Base-by-base conservation (phyloP, 768 basidiomycete genomes). In the Lenzites betulinus region DNA sequence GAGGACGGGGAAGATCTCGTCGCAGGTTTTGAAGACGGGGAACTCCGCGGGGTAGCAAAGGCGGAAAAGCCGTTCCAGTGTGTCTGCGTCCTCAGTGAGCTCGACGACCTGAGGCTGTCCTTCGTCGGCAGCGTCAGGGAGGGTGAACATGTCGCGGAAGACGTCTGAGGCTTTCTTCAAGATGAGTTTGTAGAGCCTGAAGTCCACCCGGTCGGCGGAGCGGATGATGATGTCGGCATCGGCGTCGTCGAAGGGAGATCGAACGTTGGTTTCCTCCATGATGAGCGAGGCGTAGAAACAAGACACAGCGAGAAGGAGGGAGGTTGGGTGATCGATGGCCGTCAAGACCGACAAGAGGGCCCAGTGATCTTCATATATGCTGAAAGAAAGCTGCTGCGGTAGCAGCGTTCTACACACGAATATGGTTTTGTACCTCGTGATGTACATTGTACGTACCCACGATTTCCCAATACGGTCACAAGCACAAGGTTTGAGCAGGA, bases 171-270 rank as follows among this genome's bases (percentile, higher is more conserved):
- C 76, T 58, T 70, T 76, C 36, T 73, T 72, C 38, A 84, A 64
- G 36, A 79, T 74, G 44, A 77, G 59, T 46, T 74, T 77, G 66
- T 79, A 76, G 36, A 83, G 71, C 35, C 75, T 77, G 64, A 83
- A 83, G 9, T 73, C 64, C 2, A 75, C 73, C 9, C 73, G 75
- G 55, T 83, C 80, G 1, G 71, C 65, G 8, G 79, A 76, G 38
- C 75, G 74, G 36, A 83, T 69, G 46, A 78, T 71, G 55, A 81
- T 66, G 61, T 82, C 79, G 9, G 77, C 78, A 25, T 77, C 73
- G 23, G 47, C 66, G 51, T 76, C 74, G 62, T 79, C 71, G 71
- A 81, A 48, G 15, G 44, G 44, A 15, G 44, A 26, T 3, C 54
- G 50, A 2, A 38, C 50, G 15, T 44, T 38, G 15, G 53, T 6